Base-by-base conservation (phyloP, 2,329 filamentous ascomycete species). In the Drechslerella dactyloides region DNA sequence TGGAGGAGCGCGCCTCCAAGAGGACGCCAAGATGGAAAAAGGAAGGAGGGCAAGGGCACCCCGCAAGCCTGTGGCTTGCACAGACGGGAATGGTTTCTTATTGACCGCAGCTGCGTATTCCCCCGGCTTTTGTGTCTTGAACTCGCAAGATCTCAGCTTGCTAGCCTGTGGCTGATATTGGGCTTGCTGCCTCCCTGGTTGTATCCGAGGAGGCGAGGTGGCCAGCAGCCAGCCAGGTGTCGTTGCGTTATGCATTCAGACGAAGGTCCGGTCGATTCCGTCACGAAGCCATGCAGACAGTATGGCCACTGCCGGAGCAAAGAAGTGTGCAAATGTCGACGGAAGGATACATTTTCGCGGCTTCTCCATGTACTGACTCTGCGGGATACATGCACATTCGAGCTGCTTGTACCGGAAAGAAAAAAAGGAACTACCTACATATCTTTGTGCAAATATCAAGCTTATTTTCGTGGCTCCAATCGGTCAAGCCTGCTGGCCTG, bases 391-490 rank as follows among this genome's bases (percentile, higher is more conserved):
- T 15, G 11, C 17, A 13, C 40, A 15, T 15, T 44, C 40, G 40
- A 44, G 40, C 40, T 44, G 11, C 40, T 15, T 17, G 40, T 17
- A 48, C n/a, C 44, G 44, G 17, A 19, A 24, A 40, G 21, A 35
- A 55, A 59, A 57, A 50, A 54, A 19, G 54, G 51, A 58, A 35
- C 46, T 46, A 50, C 59, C 40, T 21, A 15, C 6, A 15, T 15
- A 54, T 50, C 6, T 58, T 48, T 54, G 59, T 60, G 54, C 59
- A 59, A 70, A 35, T 64, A 70, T 59, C 66, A 37, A 60, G 60
- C 54, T 63, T 70, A 70, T 63, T 70, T 63, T 70, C 65, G 68
- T 72, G 68, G 68, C 68, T 65, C 68, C 68, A 72, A 72, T 72
- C 68, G 68, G 68, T 65, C 44, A 46, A 72, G 60, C 55, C 50